Conservation (phyloP, 1,284 basidiomycete species). For the Quambalaria eucalypti region DNA sequence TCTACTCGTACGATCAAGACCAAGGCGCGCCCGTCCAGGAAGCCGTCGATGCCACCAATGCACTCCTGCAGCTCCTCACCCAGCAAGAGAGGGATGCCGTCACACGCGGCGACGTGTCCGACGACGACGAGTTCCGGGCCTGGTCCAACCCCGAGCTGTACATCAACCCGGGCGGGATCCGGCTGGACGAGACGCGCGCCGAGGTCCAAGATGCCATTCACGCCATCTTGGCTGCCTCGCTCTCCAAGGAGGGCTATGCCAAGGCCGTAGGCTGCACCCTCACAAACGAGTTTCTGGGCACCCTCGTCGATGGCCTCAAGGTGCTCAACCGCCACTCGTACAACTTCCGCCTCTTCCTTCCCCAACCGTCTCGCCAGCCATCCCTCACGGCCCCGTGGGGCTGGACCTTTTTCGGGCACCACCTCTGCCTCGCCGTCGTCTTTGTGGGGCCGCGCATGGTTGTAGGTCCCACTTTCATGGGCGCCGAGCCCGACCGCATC, state of each 20-base stretch:
- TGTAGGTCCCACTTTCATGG: constrained; percentile 46
- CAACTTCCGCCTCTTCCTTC: constrained; percentile 45
- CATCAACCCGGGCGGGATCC: constrained; percentile 44
- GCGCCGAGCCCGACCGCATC: constrained; percentile 47
- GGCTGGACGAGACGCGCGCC: constrained; percentile 41
- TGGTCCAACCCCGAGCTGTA: constrained; percentile 48
- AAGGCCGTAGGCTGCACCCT: constrained; percentile 43
- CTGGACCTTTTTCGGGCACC: constrained; percentile 46
- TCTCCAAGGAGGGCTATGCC: constrained; percentile 37
- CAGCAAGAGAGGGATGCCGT: constrained; percentile 17
- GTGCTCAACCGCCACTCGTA: constrained; percentile 46
- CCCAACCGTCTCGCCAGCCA: constrained; percentile 8
- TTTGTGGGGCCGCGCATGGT: constrained; percentile 45
- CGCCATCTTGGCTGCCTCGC: constrained; percentile 34
- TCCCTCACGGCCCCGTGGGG: constrained; percentile 40
- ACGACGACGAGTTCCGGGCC: constrained; percentile 39
- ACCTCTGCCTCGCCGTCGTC: constrained; percentile 44
- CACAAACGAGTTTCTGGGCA: constrained; percentile 46
- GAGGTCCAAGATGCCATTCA: constrained; percentile 30
- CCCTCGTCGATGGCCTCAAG: constrained; percentile 39
- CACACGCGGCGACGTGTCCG: constrained; percentile 30
- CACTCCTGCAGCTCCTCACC: constrained; percentile 18
- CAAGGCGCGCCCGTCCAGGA: constrained; percentile 42
- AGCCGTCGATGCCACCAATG: constrained; percentile 29
- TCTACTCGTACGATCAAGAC: constrained; percentile 35